Percentiles rank a stretch among this genome's conserved stretches.
These are phyloP conservation scores for Auxenochlorella pyrenoidosa DNA, from an alignment of 139 green algal genomes.

Conservation along the genomic window DNA sequence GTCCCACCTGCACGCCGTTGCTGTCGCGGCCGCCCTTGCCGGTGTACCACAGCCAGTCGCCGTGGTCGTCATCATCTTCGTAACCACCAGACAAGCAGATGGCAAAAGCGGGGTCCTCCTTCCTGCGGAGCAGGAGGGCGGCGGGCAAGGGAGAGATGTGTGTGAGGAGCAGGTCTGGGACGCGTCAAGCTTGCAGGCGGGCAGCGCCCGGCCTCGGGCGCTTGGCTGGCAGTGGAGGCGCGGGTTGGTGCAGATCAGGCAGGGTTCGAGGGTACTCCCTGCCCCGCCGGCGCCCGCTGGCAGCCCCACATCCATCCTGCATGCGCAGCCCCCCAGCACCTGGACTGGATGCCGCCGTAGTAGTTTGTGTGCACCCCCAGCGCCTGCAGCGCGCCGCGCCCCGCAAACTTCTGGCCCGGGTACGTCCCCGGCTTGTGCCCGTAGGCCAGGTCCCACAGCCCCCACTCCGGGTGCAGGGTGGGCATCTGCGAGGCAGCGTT, in stretches of 20 bases:
- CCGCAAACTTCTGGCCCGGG: conserved; percentile 35
- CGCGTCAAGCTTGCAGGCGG: too few species aligned
- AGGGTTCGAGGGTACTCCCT: too few species aligned
- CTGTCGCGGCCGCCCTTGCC: conserved; percentile 56
- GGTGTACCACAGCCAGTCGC: conserved; percentile 68
- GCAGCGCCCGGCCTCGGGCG: background rate
- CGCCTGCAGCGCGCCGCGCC: conserved; percentile 11
- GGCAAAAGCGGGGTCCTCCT: conserved; percentile 33
- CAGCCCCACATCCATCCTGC: too few species aligned
- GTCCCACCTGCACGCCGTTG: conserved; percentile 2
- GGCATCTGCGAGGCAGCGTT: background rate
- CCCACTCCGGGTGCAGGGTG: background rate
- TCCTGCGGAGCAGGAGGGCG: background rate
- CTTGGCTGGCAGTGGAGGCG: too few species aligned
- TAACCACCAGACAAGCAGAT: conserved; percentile 72
- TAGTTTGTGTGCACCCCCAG: conserved; percentile 25
- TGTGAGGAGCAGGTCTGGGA: too few species aligned
- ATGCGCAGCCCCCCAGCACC: too few species aligned
- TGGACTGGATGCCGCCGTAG: conserved; percentile 14
- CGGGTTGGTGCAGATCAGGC: too few species aligned
- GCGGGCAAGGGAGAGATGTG: too few species aligned
- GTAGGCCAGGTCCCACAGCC: conserved; percentile 19
- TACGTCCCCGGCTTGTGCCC: conserved; percentile 57
- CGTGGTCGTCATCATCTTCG: conserved; percentile 67
- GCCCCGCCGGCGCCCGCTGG: too few species aligned